Percentiles rank a stretch among this genome's conserved stretches.
These are phyloP conservation scores for Papilionanthe hybrid DNA, from an alignment of 116 monocot species.

Conservation along the genomic window DNA sequence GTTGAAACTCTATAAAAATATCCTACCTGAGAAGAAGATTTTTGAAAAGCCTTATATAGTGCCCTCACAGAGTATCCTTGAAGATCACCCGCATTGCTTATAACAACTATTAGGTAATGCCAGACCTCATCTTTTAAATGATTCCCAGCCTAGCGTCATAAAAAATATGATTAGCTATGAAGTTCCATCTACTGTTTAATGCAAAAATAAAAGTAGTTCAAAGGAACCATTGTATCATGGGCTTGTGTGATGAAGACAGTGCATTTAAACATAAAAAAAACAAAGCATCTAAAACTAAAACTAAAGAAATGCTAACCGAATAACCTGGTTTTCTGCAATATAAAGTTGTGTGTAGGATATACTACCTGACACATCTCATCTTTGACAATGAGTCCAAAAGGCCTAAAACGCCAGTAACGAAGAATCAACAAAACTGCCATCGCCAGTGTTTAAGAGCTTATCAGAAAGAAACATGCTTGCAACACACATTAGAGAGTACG, in stretches of 20 bases:
- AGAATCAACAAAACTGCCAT: neutral
- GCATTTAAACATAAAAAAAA: neutral
- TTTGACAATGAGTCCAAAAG: neutral
- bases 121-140: conserved; percentile 95
- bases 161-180: neutral
- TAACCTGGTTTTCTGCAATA: neutral
- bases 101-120: conserved; percentile 88
- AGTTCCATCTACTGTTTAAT: neutral
- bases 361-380: neutral
- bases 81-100: conserved; percentile 91
- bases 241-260: neutral
- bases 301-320: neutral
- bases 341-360: neutral
- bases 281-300: neutral
- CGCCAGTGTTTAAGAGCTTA: neutral
- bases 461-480: neutral
- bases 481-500: neutral
- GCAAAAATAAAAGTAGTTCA: neutral
- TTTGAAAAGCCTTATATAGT: conserved; percentile 75
- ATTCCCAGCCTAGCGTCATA: conserved; percentile 39
- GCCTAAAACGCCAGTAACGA: neutral
- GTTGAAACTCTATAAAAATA: conserved; percentile 7
- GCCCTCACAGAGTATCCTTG: conserved; percentile 98
- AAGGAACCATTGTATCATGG: neutral
- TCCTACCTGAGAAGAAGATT: conserved; percentile 71